phyloP scores from a whole-genome alignment of 2,329 filamentous ascomycete genomes.

The Hypoxylon sp. region DNA sequence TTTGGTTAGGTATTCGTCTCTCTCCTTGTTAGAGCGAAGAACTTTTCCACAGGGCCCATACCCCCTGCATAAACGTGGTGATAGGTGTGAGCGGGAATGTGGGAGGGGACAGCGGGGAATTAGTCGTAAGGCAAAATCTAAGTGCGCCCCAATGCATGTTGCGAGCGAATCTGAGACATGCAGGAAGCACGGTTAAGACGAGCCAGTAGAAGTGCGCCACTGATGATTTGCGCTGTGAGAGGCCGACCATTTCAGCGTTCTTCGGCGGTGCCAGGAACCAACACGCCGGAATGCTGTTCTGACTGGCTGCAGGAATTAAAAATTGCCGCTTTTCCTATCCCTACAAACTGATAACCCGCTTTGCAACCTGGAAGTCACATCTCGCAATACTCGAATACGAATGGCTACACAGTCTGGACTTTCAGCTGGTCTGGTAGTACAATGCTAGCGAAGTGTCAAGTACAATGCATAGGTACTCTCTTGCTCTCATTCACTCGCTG shows the following conservation, averaged over 20 bases:
- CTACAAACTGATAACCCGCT: slow-evolving; percentile 12
- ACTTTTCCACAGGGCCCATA: slow-evolving; percentile 1
- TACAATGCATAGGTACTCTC: slow-evolving; percentile 12
- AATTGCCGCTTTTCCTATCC: slow-evolving; percentile 17
- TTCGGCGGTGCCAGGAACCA: slow-evolving; percentile 35
- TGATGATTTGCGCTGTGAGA: slow-evolving; percentile 41
- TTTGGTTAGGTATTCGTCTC: slow-evolving; percentile 14
- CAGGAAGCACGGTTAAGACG: slow-evolving; percentile 12
- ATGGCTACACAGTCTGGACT: slow-evolving; percentile 22
- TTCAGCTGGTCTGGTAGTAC: slow-evolving; percentile 35
- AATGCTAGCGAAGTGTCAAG: slow-evolving; percentile 14
- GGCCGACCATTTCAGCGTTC: slow-evolving; percentile 28
- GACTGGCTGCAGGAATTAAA: slow-evolving; percentile 29
- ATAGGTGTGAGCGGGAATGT: slow-evolving; percentile 30
- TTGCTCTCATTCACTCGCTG: slow-evolving; percentile 6
- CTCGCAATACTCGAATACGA: slow-evolving; percentile 25
- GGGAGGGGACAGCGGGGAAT: slow-evolving; percentile 24
- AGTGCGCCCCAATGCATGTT: slow-evolving; percentile 25
- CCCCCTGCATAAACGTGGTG: slow-evolving; percentile 38
- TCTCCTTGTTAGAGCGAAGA: slow-evolving; percentile 9
- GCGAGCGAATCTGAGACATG: slow-evolving; percentile 36
- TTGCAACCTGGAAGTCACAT: slow-evolving; percentile 23
- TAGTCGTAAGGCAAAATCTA: slow-evolving; percentile 30
- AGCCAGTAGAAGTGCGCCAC: slow-evolving; percentile 41
- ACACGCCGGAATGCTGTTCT: slow-evolving; percentile 37